Evolutionary conservation across 805 yeast species (phyloP).

Genomic region (Spathaspora passalidarum): DNA sequence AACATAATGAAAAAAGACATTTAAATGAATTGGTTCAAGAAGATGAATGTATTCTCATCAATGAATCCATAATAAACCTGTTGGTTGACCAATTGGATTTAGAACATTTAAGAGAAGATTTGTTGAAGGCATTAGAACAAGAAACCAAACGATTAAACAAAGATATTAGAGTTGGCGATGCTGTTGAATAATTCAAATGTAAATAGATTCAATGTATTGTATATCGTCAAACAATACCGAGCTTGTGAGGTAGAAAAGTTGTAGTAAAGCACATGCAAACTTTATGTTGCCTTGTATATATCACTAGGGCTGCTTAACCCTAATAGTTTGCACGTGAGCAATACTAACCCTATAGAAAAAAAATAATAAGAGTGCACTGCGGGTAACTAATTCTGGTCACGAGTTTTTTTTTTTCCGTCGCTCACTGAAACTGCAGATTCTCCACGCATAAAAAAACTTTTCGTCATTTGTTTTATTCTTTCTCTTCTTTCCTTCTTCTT

Average conservation of each 20-base stretch:
- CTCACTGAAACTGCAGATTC: background rate
- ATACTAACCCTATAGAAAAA: background rate
- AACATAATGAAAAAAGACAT: background rate
- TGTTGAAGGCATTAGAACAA: conserved; percentile 52
- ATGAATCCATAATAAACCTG: conserved; percentile 43
- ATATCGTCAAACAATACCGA: background rate
- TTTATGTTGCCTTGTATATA: background rate
- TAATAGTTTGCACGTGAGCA: background rate
- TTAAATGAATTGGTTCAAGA: conserved; percentile 13
- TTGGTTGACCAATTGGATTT: conserved; percentile 46
- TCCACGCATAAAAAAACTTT: conserved; percentile 2
- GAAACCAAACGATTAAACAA: conserved; percentile 37
- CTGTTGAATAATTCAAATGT: conserved; percentile 14
- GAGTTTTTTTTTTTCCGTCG: background rate
- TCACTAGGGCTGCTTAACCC: conserved; percentile 2
- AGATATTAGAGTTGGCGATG: conserved; percentile 14
- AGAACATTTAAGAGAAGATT: conserved; percentile 40
- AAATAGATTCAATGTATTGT: background rate
- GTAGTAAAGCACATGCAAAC: too few species aligned
- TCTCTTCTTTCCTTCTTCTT: conserved; percentile 5
- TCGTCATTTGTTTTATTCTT: conserved; percentile 1
- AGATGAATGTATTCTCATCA: conserved; percentile 40
- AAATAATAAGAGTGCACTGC: background rate
- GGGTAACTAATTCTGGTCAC: background rate
- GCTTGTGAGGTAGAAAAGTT: too few species aligned